Conservation (phyloP, 495 filamentous ascomycete species). For the Hyaloscypha finlandica region DNA sequence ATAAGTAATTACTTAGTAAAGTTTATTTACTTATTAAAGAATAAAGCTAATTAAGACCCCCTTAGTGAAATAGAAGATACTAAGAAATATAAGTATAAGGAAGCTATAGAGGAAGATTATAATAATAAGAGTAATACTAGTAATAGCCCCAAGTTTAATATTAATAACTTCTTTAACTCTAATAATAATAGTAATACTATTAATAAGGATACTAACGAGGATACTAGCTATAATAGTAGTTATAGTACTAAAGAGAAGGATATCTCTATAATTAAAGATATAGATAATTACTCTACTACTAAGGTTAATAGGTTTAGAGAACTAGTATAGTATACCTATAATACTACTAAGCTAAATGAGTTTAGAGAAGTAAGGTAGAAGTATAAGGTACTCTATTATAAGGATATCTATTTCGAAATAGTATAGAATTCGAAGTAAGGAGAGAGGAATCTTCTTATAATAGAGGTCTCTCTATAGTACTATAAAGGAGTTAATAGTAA, state of each 20-base stretch:
- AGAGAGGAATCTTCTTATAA: conserved; percentile 31
- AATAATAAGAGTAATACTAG: conserved; percentile 9
- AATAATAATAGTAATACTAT: neutral
- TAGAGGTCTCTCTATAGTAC: conserved; percentile 32
- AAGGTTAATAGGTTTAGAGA: conserved; percentile 11
- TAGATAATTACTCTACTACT: neutral
- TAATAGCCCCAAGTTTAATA: neutral
- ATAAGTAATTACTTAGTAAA: conserved; percentile 23
- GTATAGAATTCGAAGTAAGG: conserved; percentile 32
- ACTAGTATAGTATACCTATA: conserved; percentile 5
- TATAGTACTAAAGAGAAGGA: neutral
- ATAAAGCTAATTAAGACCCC: conserved; percentile 13
- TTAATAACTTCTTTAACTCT: neutral
- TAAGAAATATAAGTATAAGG: neutral
- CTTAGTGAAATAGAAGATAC: conserved; percentile 12
- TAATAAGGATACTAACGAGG: neutral
- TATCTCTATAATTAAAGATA: neutral
- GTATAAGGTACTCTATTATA: conserved; percentile 32
- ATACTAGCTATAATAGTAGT: neutral
- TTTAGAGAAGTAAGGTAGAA: conserved; percentile 18
- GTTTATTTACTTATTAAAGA: conserved; percentile 24
- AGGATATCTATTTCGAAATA: conserved; percentile 35
- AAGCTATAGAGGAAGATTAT: conserved; percentile 9
- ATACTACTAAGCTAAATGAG: conserved; percentile 11
- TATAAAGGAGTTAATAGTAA: conserved; percentile 34